Conservation (phyloP, 169 alveolate genomes). For the Eimeria zaria region DNA sequence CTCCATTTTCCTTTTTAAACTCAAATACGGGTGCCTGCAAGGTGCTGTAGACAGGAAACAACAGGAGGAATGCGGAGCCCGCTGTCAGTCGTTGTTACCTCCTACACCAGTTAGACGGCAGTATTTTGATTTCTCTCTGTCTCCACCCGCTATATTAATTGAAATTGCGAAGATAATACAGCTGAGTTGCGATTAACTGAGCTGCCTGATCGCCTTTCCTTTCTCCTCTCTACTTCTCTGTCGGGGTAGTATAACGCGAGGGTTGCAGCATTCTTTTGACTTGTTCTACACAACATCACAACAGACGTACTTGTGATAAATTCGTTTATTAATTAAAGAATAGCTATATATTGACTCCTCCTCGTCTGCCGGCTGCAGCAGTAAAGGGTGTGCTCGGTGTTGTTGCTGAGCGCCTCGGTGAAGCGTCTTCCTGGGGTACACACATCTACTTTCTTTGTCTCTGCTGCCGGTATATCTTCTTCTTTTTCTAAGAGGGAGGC, state of each 20-base stretch:
- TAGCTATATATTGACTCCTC: too few species aligned
- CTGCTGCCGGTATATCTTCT: neutral
- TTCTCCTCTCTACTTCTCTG: neutral
- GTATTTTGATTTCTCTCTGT: neutral
- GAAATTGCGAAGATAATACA: neutral
- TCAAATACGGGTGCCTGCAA: neutral
- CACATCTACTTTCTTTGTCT: neutral
- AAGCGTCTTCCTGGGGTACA: too few species aligned
- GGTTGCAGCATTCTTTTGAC: neutral
- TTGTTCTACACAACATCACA: neutral
- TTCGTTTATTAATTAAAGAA: too few species aligned
- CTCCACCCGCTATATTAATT: neutral
- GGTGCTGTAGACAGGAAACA: neutral
- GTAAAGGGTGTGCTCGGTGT: too few species aligned
- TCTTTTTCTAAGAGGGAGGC: neutral
- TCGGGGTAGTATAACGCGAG: neutral
- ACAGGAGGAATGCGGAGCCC: neutral
- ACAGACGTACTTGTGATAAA: too few species aligned
- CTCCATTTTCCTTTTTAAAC: neutral
- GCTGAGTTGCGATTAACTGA: neutral
- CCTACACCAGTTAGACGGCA: neutral
- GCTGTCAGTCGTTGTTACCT: neutral
- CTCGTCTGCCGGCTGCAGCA: too few species aligned
- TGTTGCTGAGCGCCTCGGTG: too few species aligned
- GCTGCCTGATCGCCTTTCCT: neutral